Base-by-base conservation (phyloP, 805 yeast species). In the Candida nemodendra region DNA sequence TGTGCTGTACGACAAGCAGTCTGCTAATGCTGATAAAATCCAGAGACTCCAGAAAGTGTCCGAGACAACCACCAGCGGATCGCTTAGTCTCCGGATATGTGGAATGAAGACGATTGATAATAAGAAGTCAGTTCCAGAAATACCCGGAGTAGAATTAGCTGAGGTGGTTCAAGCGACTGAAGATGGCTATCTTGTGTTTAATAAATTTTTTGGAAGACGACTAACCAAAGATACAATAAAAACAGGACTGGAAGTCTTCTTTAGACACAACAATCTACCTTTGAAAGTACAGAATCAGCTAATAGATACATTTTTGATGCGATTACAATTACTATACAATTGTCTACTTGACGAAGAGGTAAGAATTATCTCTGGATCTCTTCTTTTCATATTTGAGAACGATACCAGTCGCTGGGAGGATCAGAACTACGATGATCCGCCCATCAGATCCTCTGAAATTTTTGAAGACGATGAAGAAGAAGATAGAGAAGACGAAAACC, bases 51-150 rank as follows among this genome's bases (percentile, higher is more conserved):
- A 61, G 19, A 61, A 69, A 18, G 96, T 93, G 0, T 74, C 93
- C 30, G 55, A 63, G 2, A 41, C 65, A 0, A 91, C 98, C 1
- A 91, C 98, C 0, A 82, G 93, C 30, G 96, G 96, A 0, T 65
- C 81, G 3, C 65, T 86, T 9, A 73, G 79, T 13, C 79, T 83
- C 47, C 67, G 99, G 42, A 77, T 91, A 3, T 90, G 98, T 51
- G 99, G 99, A 0, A 85, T 91, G 91, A 81, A 80, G 44, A 60
- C 82, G 1, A 28, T 38, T 6, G 38, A 42, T 18, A 38, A 43
- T 14, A 43, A 39, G 9, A 18, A 14, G 13, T 19, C 29, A 2
- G 18, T 38, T 7, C 44, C 45, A 1, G 32, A 38, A n/a, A 38
- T 54, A n/a, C 52, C 61, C 5, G 55, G 47, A 6, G 15, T 27